Evolutionary conservation across 139 green algal genomes (phyloP).

Genomic region (Mesostigma viride): DNA sequence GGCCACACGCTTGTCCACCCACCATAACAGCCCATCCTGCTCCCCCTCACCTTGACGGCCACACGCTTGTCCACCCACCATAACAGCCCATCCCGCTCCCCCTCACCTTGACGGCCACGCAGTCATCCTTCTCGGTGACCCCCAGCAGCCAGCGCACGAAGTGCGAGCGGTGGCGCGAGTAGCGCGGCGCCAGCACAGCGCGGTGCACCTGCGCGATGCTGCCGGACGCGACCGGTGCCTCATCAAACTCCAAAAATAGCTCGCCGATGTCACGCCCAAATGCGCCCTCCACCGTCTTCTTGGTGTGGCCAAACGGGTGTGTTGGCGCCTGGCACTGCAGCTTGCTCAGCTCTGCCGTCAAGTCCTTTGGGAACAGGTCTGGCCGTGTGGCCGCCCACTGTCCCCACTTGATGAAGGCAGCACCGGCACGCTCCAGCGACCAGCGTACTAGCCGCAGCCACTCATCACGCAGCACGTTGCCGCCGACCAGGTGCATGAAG

Average conservation of each 20-base stretch:
- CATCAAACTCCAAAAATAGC: conserved; percentile 77
- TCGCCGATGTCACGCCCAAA: conserved; percentile 55
- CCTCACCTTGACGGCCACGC: too few relatives aligned
- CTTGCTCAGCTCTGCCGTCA: conserved; percentile 52
- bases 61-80: too few relatives aligned
- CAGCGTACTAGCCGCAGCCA: conserved; percentile 24
- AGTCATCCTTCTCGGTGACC: too few relatives aligned
- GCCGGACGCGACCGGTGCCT: conserved; percentile 68
- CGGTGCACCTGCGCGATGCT: conserved; percentile 90
- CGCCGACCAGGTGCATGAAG: conserved; percentile 2
- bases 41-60: too few relatives aligned
- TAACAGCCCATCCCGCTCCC: too few relatives aligned
- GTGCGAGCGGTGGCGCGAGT: too few relatives aligned
- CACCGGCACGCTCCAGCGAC: conserved; percentile 19
- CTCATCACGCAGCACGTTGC: neutral
- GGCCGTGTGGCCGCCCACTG: conserved; percentile 83
- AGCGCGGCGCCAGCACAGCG: conserved; percentile 41
- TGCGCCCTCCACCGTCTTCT: conserved; percentile 48
- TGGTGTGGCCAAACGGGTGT: conserved; percentile 39
- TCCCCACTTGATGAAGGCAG: conserved; percentile 80
- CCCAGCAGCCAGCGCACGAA: too few relatives aligned
- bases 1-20: too few relatives aligned
- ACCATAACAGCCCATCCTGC: too few relatives aligned
- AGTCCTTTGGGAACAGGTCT: conserved; percentile 80
- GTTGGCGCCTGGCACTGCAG: conserved; percentile 45